Evolutionary conservation across 352 stramenopile species (phyloP).

Genomic region (Nothophytophthora sp.): DNA sequence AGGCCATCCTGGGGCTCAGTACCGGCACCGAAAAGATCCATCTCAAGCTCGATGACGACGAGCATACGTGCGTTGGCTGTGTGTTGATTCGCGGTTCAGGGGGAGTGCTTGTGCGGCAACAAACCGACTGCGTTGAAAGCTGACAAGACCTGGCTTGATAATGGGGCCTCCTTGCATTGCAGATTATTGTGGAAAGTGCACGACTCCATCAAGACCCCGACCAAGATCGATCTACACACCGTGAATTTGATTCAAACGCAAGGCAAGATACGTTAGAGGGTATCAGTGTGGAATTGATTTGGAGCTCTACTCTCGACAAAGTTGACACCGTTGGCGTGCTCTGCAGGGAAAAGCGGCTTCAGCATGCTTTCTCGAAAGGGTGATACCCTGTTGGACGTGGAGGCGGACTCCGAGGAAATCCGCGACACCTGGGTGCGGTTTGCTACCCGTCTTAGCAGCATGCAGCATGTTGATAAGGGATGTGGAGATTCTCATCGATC

Average conservation of each 20-base stretch:
- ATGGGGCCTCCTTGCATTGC: background rate
- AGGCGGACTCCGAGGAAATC: constrained; percentile 61
- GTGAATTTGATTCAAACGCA: constrained; percentile 58
- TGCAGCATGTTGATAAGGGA: too few species aligned
- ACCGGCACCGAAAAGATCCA: constrained; percentile 65
- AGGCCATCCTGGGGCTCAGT: constrained; percentile 65
- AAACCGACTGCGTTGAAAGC: background rate
- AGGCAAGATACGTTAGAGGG: constrained; percentile 18
- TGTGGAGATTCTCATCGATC: background rate
- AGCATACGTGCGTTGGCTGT: constrained; percentile 41
- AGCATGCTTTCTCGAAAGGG: constrained; percentile 61
- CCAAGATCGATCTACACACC: constrained; percentile 48
- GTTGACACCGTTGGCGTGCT: background rate
- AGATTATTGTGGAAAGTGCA: constrained; percentile 75
- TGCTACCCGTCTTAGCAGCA: too few species aligned
- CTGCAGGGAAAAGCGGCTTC: constrained; percentile 41
- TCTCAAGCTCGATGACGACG: constrained; percentile 62
- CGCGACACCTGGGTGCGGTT: constrained; percentile 65
- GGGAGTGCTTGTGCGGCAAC: too few species aligned
- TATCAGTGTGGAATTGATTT: constrained; percentile 5
- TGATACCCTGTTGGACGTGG: constrained; percentile 68
- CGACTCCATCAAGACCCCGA: constrained; percentile 50
- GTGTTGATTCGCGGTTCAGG: background rate
- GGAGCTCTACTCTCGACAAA: background rate
- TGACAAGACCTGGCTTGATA: background rate